Base-by-base conservation (phyloP, 1,284 basidiomycete species). In the Rhodotorula sp. region DNA sequence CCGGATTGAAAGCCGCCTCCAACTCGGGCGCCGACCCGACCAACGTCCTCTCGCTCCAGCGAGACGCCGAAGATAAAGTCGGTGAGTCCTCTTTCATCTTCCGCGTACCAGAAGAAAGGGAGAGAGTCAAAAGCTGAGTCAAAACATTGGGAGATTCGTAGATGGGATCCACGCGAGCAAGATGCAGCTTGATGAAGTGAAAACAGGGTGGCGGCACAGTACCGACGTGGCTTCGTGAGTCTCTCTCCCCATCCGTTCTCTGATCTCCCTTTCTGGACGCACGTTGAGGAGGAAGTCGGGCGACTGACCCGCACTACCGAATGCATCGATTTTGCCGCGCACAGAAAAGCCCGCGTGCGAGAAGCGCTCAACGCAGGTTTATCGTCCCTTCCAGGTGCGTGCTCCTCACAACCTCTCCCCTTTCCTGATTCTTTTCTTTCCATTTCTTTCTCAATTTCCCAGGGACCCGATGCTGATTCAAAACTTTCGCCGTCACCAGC, bases 331-430 rank as follows among this genome's bases (percentile, higher is more conserved):
- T n/a, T n/a, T n/a, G n/a, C n/a, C n/a, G n/a, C n/a, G n/a, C n/a
- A n/a, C n/a, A n/a, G n/a, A 5, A 75, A 73, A 62, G 64, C 71
- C 2, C 66, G 73, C 1, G 73, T 75, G 0, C 60, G 73, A 22
- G 73, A 75, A 66, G 71, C 73, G 1, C 68, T 75, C 57, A 75
- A 75, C 30, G 71, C 73, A 8, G 73, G 73, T 0, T 53, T 68
- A 30, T 62, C 59, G 42, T 63, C 58, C 26, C 64, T 71, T 33
- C 65, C 64, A 24, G 30, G 64, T 62, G 15, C 33, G 56, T 64
- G 45, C 44, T 2, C 15, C 53, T 55, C 53, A 7, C 33, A 30
- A 30, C 29, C 49, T 33, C 42, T n/a, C 1, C 55, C 18, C 17
- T 4, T 42, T 44, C 42, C 29, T 46, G 3, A 26, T 48, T 46